Conservation (phyloP, 306 rosid species). For the Rubus idaeus region DNA sequence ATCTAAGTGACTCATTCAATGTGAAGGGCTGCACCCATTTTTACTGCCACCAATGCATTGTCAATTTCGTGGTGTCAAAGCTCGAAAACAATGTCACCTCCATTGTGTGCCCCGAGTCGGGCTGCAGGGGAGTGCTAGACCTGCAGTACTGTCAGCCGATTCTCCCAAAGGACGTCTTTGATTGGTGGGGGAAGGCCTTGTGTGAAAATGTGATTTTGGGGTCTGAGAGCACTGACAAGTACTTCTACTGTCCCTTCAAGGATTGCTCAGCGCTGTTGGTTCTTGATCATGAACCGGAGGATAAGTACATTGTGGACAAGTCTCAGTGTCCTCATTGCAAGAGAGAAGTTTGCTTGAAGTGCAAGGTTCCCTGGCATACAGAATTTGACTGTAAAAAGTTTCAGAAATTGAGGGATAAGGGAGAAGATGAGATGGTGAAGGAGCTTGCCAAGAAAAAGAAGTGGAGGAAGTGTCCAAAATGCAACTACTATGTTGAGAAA, state of each 20-base stretch:
- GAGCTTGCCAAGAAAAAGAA: slow-evolving; percentile 36
- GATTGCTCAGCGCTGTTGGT: slow-evolving; percentile 45
- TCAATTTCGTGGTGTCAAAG: slow-evolving; percentile 20
- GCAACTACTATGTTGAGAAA: slow-evolving; percentile 49
- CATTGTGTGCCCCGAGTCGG: slow-evolving; percentile 43
- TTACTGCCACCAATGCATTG: neutral
- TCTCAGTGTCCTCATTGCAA: slow-evolving; percentile 58
- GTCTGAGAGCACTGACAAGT: neutral
- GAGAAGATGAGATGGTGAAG: slow-evolving; percentile 26
- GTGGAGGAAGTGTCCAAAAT: slow-evolving; percentile 55
- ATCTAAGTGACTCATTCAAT: neutral
- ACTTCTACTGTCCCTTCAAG: slow-evolving; percentile 46
- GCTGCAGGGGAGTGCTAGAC: slow-evolving; percentile 33
- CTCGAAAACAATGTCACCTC: slow-evolving; percentile 38
- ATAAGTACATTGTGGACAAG: neutral
- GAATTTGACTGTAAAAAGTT: slow-evolving; percentile 36
- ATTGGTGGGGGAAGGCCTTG: slow-evolving; percentile 41
- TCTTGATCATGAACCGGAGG: slow-evolving; percentile 11
- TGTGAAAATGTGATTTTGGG: slow-evolving; percentile 28
- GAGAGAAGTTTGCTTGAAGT: slow-evolving; percentile 51
- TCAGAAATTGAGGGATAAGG: slow-evolving; percentile 26
- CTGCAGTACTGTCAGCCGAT: slow-evolving; percentile 29
- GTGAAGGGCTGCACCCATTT: slow-evolving; percentile 5
- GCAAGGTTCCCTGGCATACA: slow-evolving; percentile 59
- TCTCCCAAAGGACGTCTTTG: slow-evolving; percentile 34